Base-by-base conservation (phyloP, 768 basidiomycete species). In the Kwoniella botswanensis region DNA sequence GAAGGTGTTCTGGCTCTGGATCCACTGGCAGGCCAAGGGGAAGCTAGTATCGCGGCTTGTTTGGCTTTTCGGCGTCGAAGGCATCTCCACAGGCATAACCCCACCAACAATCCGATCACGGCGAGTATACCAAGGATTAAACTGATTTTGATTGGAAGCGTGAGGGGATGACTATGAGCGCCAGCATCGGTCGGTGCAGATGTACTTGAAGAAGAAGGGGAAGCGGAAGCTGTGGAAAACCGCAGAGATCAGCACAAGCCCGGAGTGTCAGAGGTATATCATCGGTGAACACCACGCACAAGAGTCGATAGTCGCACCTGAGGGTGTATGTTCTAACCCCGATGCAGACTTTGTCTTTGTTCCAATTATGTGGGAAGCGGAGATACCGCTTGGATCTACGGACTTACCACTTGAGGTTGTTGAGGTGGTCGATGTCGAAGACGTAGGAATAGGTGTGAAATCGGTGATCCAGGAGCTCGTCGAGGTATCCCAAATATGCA, bases 121-220 rank as follows among this genome's bases (percentile, higher is more conserved):
- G 86, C 90, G 9, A 91, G 81, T 7, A 88, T 79, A 15, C 90
- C 92, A 56, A 94, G 85, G 0, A 87, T 84, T 4, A 88, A 85
- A 12, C 91, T 90, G 6, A 93, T 81, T 2, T 87, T 88, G 75
- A 93, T 71, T 42, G 71, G 52, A 0, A 68, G 89, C 13, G 74
- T 63, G 12, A 77, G 66, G 5, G 67, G 44, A 44, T 67, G 61
- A n/a, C 68, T 60, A 22, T 68, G 61, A 2, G 86, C 87, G 0
- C 68, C 68, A 35, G 68, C 68, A 59, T 70, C 68, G 29, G 68
- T 63, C 12, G 66, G 56, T 10, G 66, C 22, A 35, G 54, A 21
- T 5, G 86, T 85, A 5, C 81, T 85, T 52, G 77, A 79, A 46
- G 59, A 76, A 12, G 58, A 54, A 18, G 71, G 18, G 6, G 70